A percentile compares a stretch with the other conserved stretches of the same genome.
Conservation (phyloP, 2,329 filamentous ascomycete species). For the Aspergillus intermedius region DNA sequence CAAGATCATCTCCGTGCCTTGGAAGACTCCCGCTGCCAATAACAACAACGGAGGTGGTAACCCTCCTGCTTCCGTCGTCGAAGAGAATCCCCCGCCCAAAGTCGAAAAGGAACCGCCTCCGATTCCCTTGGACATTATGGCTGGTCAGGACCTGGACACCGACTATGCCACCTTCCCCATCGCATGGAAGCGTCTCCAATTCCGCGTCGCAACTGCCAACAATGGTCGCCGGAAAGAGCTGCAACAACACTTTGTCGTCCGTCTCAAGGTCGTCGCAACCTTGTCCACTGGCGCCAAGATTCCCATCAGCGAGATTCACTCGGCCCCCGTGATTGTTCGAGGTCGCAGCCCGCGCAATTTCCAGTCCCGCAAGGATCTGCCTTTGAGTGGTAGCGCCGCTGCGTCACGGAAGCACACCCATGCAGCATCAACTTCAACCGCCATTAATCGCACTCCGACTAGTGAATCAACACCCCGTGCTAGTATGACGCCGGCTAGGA, state of each 20-base stretch:
- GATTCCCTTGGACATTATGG: conserved; percentile 64
- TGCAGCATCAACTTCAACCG: conserved; percentile 22
- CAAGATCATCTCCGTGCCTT: conserved; percentile 92
- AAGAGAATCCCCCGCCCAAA: conserved; percentile 31
- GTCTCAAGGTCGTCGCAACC: conserved; percentile 77
- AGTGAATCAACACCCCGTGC: conserved; percentile 23
- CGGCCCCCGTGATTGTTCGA: conserved; percentile 86
- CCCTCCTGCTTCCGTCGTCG: not conserved
- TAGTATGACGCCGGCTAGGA: conserved; percentile 22
- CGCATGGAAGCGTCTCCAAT: conserved; percentile 88
- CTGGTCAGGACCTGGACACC: conserved; percentile 64
- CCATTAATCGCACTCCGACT: conserved; percentile 27
- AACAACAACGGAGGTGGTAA: conserved; percentile 45
- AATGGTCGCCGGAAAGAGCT: conserved; percentile 91
- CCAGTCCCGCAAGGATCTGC: conserved; percentile 86
- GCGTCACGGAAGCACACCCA: conserved; percentile 67
- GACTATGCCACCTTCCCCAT: conserved; percentile 89
- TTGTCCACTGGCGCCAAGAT: conserved; percentile 77
- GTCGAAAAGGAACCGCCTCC: conserved; percentile 79
- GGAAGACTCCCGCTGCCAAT: conserved; percentile 85
- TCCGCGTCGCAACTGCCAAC: conserved; percentile 91
- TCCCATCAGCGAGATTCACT: conserved; percentile 74
- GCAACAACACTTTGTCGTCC: conserved; percentile 90
- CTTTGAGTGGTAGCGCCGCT: conserved; percentile 70
- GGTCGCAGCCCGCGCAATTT: conserved; percentile 92